These are phyloP conservation scores for Suillus americanus DNA, from an alignment of 768 basidiomycete genomes.

Conservation along the genomic window DNA sequence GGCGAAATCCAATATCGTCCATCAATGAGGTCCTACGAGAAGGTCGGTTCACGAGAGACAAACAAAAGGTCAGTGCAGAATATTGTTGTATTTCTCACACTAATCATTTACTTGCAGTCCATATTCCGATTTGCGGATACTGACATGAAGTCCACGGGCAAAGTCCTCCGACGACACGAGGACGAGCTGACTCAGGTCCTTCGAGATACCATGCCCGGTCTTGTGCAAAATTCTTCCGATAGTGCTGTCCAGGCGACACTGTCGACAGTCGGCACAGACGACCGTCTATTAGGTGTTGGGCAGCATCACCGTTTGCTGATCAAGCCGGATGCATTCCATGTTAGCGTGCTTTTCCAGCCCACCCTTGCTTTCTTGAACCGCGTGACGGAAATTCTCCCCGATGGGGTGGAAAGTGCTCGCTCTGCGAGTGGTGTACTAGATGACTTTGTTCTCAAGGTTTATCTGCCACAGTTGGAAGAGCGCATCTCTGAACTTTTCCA, in stretches of 20 bases:
- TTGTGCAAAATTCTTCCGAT: constrained; percentile 72
- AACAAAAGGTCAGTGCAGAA: constrained; percentile 56
- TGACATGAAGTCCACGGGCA: constrained; percentile 69
- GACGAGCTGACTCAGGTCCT: constrained; percentile 82
- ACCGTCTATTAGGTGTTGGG: constrained; percentile 67
- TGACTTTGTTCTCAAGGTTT: constrained; percentile 90
- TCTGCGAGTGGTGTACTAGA: constrained; percentile 77
- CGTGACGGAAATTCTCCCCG: constrained; percentile 69
- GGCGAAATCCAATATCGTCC: constrained; percentile 86
- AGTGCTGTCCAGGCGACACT: constrained; percentile 60
- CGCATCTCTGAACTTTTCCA: constrained; percentile 88
- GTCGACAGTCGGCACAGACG: constrained; percentile 64
- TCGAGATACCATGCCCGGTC: constrained; percentile 90
- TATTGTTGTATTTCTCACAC: not conserved
- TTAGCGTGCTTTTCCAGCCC: constrained; percentile 91
- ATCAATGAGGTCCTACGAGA: constrained; percentile 93
- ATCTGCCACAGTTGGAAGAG: constrained; percentile 93
- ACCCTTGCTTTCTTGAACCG: constrained; percentile 82
- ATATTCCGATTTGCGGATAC: constrained; percentile 93
- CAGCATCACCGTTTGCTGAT: constrained; percentile 86
- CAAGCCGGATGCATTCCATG: constrained; percentile 91
- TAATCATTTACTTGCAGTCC: constrained; percentile 42
- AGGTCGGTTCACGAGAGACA: constrained; percentile 77
- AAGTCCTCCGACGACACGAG: constrained; percentile 72
- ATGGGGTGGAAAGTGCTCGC: constrained; percentile 62